These are phyloP conservation scores for Xerocomus brunneocitrinus DNA, from an alignment of 768 basidiomycete species.

Conservation along the genomic window DNA sequence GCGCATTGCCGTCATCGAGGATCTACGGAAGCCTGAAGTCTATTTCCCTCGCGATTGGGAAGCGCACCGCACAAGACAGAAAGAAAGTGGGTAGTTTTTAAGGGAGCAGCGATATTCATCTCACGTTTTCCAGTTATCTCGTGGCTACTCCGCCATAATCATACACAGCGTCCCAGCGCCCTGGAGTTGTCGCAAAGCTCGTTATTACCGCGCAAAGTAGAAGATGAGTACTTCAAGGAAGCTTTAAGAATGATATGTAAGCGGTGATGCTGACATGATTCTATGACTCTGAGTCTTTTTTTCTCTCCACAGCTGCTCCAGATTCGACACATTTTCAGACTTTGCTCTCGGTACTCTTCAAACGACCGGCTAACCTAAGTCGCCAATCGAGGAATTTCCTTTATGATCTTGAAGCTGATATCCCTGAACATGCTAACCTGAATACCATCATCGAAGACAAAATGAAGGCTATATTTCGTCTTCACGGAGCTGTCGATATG, in stretches of 20 bases:
- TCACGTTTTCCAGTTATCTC: slow-evolving; percentile 57
- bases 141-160: slow-evolving; percentile 78
- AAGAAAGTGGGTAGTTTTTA: slow-evolving; percentile 53
- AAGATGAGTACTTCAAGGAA: slow-evolving; percentile 84
- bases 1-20: slow-evolving; percentile 77
- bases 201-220: slow-evolving; percentile 68
- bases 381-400: slow-evolving; percentile 62
- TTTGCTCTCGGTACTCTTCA: slow-evolving; percentile 75
- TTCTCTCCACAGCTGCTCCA: slow-evolving; percentile 51
- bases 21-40: slow-evolving; percentile 66
- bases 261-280: slow-evolving; percentile 14
- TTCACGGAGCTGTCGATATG: slow-evolving; percentile 88
- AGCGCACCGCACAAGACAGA: slow-evolving; percentile 51
- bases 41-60: slow-evolving; percentile 80
- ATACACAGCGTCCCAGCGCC: slow-evolving; percentile 71
- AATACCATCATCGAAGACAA: slow-evolving; percentile 75
- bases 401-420: slow-evolving; percentile 68
- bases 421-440: slow-evolving; percentile 65
- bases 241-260: slow-evolving; percentile 71
- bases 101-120: background rate
- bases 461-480: slow-evolving; percentile 69
- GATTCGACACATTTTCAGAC: slow-evolving; percentile 79
- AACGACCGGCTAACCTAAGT: slow-evolving; percentile 58
- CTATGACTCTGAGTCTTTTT: background rate
- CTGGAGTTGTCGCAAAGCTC: slow-evolving; percentile 78